Evolutionary conservation across 345 rosid genomes (phyloP).

Genomic region (Angophora floribunda): DNA sequence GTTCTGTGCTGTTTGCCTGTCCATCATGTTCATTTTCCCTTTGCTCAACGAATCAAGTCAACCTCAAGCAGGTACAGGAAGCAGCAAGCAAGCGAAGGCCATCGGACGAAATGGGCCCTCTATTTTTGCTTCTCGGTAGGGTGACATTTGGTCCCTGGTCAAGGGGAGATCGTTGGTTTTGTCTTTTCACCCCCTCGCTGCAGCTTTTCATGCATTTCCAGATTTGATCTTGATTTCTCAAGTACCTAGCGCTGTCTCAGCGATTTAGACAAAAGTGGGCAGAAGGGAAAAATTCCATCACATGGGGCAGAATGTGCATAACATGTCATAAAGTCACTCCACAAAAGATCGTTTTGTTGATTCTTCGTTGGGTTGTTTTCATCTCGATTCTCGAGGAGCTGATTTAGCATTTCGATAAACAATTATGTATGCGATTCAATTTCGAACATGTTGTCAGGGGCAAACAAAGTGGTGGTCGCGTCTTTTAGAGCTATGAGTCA

Average conservation of each 20-base stretch:
- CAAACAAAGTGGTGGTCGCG: not conserved
- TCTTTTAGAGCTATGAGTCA: not conserved
- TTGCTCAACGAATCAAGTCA: not conserved
- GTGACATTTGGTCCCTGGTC: not conserved
- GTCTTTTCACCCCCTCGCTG: not conserved
- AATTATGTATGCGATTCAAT: not conserved
- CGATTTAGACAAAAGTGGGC: not conserved
- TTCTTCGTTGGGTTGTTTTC: not conserved
- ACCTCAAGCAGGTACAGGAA: not conserved
- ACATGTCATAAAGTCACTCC: not conserved
- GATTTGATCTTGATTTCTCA: not conserved
- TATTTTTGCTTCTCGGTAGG: not conserved
- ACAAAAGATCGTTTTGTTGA: not conserved
- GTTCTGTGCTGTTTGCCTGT: not conserved
- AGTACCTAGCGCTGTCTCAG: not conserved
- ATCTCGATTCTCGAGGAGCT: not conserved
- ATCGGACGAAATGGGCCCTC: not conserved
- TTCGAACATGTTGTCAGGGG: not conserved
- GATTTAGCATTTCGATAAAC: not conserved
- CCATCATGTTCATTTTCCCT: not conserved
- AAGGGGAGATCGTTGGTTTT: not conserved
- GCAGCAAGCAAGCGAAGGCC: not conserved
- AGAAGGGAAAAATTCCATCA: not conserved
- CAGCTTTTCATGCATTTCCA: not conserved
- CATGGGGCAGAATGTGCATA: not conserved